Base-by-base conservation (phyloP, 768 basidiomycete genomes). In the Russula sp. region DNA sequence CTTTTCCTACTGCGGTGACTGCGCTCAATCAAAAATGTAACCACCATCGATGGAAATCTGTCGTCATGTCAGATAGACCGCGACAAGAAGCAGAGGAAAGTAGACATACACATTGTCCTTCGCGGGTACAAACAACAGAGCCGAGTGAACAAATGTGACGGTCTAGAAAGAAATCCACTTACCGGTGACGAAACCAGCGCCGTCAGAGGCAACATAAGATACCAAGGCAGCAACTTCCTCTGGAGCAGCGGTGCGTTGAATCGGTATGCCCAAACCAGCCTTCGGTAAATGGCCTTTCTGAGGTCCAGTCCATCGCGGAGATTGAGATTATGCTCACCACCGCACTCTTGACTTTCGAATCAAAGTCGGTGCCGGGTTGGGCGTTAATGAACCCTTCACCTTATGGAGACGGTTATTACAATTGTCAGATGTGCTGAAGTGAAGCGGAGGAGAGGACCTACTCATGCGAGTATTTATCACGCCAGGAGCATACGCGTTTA, bases 401-500 rank as follows among this genome's bases (percentile, higher is more conserved):
- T 58, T 24, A 22, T 8, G 32, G 38, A 46, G 22, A 54, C 4
- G 2, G 3, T 36, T 16, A 32, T 22, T 20, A 20, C n/a, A n/a
- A n/a, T 32, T 32, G 28, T n/a, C 13, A 50, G 40, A 57, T 36
- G 18, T 10, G 20, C n/a, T 26, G 18, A 42, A 4, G 18, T 13
- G 5, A 26, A 40, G 24, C 11, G 30, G 16, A 26, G 40, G 24
- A 8, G 26, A n/a, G 26, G 14, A 42, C 70, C 34, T 28, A 71
- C 71, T 8, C 70, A 71, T 58, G 18, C 11, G n/a, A n/a, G 71
- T 71, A 22, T 66, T 53, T 13, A 67, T 53, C 40, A 46, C 22
- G 1, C 71, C 71, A 5, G 71, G 71, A 6, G 71, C 69, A 34
- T 71, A 72, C 13, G 71, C 61, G 30, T 72, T 72, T 8, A 71